These are phyloP conservation scores for Pseudogymnoascus destructans DNA, from an alignment of 2,329 filamentous ascomycete genomes.

Conservation along the genomic window DNA sequence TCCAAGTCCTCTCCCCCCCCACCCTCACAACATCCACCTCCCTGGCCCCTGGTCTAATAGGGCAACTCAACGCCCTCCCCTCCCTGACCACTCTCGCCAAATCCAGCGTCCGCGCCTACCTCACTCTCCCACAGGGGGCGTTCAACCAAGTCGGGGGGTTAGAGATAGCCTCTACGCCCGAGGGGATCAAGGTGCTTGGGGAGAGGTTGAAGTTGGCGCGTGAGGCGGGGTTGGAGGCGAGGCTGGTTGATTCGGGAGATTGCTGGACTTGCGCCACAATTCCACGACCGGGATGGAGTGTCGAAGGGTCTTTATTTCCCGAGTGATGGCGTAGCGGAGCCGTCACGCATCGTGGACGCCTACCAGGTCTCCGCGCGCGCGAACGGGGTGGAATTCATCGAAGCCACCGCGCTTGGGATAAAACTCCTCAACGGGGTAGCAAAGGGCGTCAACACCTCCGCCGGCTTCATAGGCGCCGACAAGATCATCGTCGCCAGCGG, in stretches of 20 bases:
- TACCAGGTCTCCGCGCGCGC: background rate
- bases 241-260: background rate
- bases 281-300: background rate
- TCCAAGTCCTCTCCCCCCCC: slow-evolving; percentile 19
- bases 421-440: background rate
- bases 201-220: background rate
- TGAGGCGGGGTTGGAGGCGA: background rate
- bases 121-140: background rate
- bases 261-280: background rate
- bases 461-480: background rate
- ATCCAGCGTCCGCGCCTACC: slow-evolving; percentile 16
- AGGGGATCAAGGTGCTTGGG: background rate
- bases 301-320: background rate
- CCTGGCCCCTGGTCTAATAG: slow-evolving; percentile 27
- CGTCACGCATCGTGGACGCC: background rate
- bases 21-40: slow-evolving; percentile 24
- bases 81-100: slow-evolving; percentile 25
- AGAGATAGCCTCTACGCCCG: background rate
- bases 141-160: background rate
- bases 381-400: background rate
- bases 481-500: background rate
- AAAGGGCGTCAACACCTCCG: background rate
- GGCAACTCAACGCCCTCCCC: slow-evolving; percentile 26
- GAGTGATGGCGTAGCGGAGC: background rate
- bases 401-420: background rate